These are phyloP conservation scores for Moesziomyces sp. DNA, from an alignment of 1,284 basidiomycete genomes.

Conservation along the genomic window DNA sequence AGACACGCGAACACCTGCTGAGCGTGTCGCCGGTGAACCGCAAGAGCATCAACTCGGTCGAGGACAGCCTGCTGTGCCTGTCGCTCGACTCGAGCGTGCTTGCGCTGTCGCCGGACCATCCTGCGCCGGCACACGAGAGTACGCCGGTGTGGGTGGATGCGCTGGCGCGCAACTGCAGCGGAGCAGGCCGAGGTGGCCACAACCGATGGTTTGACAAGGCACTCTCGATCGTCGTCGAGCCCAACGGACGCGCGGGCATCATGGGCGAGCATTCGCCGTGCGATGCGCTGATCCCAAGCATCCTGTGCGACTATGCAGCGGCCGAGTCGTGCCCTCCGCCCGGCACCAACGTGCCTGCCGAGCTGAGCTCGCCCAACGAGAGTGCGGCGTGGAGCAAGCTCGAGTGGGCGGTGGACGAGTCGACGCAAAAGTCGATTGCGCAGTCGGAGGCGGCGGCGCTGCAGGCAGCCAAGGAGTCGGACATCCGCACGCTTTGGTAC, in stretches of 20 bases:
- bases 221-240: constrained; percentile 83
- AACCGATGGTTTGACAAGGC: constrained; percentile 97
- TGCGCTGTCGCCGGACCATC: constrained; percentile 61
- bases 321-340: constrained; percentile 70
- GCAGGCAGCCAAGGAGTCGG: constrained; percentile 79
- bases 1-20: constrained; percentile 81
- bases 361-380: constrained; percentile 47
- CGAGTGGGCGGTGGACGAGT: constrained; percentile 80
- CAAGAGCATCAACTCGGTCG: constrained; percentile 74
- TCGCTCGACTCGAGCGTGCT: constrained; percentile 72
- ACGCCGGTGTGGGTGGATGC: constrained; percentile 77
- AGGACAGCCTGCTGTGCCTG: constrained; percentile 81
- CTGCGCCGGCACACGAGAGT: constrained; percentile 70
- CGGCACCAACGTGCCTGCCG: constrained; percentile 43
- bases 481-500: constrained; percentile 86
- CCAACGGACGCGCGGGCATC: constrained; percentile 84
- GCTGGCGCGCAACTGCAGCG: constrained; percentile 81
- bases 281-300: constrained; percentile 90
- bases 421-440: constrained; percentile 74
- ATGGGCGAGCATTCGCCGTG: constrained; percentile 92
- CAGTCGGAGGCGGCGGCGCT: constrained; percentile 75
- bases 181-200: constrained; percentile 75
- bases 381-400: constrained; percentile 75
- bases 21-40: constrained; percentile 77
- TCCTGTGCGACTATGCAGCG: constrained; percentile 86